Percentiles rank a stretch among this genome's conserved stretches.
Evolutionary conservation across 2,329 filamentous ascomycete species (phyloP).

Genomic region (Aureobasidium sp.): DNA sequence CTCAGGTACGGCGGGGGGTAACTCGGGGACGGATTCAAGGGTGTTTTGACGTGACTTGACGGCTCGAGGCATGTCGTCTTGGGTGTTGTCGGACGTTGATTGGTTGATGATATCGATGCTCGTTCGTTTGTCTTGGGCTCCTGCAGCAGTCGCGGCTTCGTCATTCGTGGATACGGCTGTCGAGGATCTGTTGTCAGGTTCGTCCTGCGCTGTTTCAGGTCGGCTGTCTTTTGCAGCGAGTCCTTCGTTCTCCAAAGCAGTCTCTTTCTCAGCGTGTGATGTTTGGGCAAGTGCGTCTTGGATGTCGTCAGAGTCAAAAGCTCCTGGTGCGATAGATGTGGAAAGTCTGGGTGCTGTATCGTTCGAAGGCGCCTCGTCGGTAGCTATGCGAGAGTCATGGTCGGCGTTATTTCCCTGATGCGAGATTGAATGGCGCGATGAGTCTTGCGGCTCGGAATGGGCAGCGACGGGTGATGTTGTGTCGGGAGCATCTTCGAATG

Average conservation of each 20-base stretch:
- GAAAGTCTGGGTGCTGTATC: not conserved
- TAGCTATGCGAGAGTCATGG: conserved; percentile 16
- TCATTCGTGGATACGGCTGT: conserved; percentile 16
- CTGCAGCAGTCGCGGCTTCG: not conserved
- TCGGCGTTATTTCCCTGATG: conserved; percentile 18
- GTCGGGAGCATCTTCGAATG: conserved; percentile 76
- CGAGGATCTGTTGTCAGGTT: conserved; percentile 7
- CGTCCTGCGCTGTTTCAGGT: conserved; percentile 29
- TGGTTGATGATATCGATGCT: conserved; percentile 13
- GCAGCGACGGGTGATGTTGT: conserved; percentile 28
- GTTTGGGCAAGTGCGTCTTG: conserved; percentile 20
- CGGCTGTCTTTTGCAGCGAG: not conserved
- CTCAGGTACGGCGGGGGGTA: conserved; percentile 17
- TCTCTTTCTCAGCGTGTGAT: conserved; percentile 20
- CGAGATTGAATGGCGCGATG: conserved; percentile 19
- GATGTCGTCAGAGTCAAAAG: not conserved
- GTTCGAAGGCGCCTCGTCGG: not conserved
- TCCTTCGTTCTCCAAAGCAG: conserved; percentile 31
- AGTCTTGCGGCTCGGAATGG: conserved; percentile 11
- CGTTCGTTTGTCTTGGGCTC: conserved; percentile 18
- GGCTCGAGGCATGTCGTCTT: not conserved
- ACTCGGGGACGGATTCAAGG: conserved; percentile 8
- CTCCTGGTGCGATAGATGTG: not conserved
- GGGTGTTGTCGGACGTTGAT: not conserved
- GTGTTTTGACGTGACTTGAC: not conserved